Evolutionary conservation across 2,329 filamentous ascomycete species (phyloP).

Genomic region (Dothidotthia symphoricarpi): DNA sequence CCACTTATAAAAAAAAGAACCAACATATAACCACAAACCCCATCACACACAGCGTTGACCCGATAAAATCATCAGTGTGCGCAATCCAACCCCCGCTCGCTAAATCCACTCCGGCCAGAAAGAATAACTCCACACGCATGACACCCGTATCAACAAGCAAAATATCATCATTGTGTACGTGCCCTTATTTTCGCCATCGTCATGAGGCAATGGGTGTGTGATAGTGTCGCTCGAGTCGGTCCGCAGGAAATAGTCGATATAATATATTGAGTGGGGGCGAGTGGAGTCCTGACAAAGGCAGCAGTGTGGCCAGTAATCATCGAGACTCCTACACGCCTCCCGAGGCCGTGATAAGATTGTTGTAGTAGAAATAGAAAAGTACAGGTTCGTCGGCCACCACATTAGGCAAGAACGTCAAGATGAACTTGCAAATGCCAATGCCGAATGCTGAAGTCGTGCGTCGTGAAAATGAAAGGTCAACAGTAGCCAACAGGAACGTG

Average conservation of each 20-base stretch:
- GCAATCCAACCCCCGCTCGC: conserved; percentile 11
- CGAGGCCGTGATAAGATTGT: conserved; percentile 27
- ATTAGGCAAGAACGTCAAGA: conserved; percentile 28
- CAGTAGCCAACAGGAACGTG: conserved; percentile 22
- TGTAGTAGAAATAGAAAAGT: conserved; percentile 31
- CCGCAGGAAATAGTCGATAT: conserved; percentile 1
- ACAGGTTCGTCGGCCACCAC: conserved; percentile 37
- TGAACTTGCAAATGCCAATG: conserved; percentile 32
- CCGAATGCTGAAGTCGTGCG: conserved; percentile 40
- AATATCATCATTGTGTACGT: too few relatives aligned
- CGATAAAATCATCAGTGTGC: conserved; percentile 3
- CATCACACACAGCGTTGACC: conserved; percentile 6
- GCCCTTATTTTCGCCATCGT: neutral
- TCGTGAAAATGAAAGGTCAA: conserved; percentile 34
- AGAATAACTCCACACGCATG: conserved; percentile 15
- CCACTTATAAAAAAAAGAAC: conserved; percentile 17
- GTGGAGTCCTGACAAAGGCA: conserved; percentile 11
- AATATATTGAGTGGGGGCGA: conserved; percentile 1
- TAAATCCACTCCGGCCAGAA: conserved; percentile 20
- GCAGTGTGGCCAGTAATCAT: conserved; percentile 19
- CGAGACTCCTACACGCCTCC: conserved; percentile 11
- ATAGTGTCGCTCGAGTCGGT: conserved; percentile 1
- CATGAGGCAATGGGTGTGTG: conserved; percentile 1
- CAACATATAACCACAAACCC: conserved; percentile 27
- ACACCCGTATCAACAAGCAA: neutral